Evolutionary conservation across 2,329 filamentous ascomycete species (phyloP).

Genomic region (Talaromyces sp.): DNA sequence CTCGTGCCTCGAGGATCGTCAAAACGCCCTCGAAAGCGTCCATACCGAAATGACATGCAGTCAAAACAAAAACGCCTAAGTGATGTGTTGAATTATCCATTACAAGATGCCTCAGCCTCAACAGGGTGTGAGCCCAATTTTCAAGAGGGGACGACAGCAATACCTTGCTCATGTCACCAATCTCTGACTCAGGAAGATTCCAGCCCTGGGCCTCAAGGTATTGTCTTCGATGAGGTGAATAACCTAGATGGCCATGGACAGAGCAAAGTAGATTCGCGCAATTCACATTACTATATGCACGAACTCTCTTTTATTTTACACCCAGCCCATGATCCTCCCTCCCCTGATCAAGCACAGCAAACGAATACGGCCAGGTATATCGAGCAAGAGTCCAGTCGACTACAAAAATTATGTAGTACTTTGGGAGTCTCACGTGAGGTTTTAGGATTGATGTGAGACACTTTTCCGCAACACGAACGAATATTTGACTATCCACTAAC

Average conservation of each 20-base stretch:
- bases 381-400: not conserved
- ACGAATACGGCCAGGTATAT: not conserved
- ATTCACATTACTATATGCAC: slow-evolving; percentile 3
- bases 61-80: too few species aligned
- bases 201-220: too few species aligned
- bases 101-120: too few species aligned
- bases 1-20: not conserved
- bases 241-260: too few species aligned
- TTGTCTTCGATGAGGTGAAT: too few species aligned
- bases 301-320: slow-evolving; percentile 22
- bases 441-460: not conserved
- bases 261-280: not conserved
- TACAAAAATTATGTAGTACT: not conserved
- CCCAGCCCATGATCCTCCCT: slow-evolving; percentile 19
- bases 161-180: too few species aligned
- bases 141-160: too few species aligned
- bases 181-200: too few species aligned
- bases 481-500: too few species aligned
- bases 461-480: too few species aligned
- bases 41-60: not conserved
- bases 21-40: not conserved
- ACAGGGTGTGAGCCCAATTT: too few species aligned
- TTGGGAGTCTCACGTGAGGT: not conserved
- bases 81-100: too few species aligned
- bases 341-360: slow-evolving; percentile 8